Base-by-base conservation (phyloP, 2,329 filamentous ascomycete species). In the Aspergillus carbonarius region DNA sequence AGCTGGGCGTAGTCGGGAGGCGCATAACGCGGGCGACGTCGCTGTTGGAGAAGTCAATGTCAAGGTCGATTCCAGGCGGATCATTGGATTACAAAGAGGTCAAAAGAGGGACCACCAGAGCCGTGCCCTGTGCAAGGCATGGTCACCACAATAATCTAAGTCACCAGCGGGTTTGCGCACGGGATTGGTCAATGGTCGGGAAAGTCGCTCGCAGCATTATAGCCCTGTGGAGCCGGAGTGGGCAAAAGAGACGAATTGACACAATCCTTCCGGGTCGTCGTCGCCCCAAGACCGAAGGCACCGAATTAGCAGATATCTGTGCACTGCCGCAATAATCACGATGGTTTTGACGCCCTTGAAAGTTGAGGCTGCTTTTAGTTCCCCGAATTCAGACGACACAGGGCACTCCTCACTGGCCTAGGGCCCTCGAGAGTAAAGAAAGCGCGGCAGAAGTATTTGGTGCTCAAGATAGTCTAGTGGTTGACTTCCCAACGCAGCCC, bases 101-200 rank as follows among this genome's bases (percentile, higher is more conserved):
- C 25, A 30, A 44, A 51, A 42, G 20, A 39, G 49, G 35, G 23
- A 39, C 32, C 27, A 5, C 10, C 17, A 37, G 15, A 46, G 23
- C 17, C 17, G 39, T 37, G 37, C 25, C 23, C 18, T 35, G 15
- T 25, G n/a, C 23, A 12, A 15, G 39, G 39, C 34, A 34, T 18
- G 44, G 20, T 30, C n/a, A 18, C 37, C 37, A 40, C 37, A 40
- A 40, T n/a, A 40, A 40, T 40, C 37, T 40, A 40, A 40, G 37
- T 40, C n/a, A 18, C 37, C 37, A 40, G 37, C 37, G n/a, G 37
- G n/a, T 40, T 40, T 58, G 40, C 40, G 25, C 25, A 50, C 35
- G 35, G 50, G 17, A 61, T 59, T 61, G 56, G 59, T 34, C 34
- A 35, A 56, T 56, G 25, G 20, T 18, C 25, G 37, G 46, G 46